Percentiles rank a stretch among this genome's conserved stretches.
These are phyloP conservation scores for Talaromyces trachyspermus DNA, from an alignment of 495 filamentous ascomycete species.

Conservation along the genomic window DNA sequence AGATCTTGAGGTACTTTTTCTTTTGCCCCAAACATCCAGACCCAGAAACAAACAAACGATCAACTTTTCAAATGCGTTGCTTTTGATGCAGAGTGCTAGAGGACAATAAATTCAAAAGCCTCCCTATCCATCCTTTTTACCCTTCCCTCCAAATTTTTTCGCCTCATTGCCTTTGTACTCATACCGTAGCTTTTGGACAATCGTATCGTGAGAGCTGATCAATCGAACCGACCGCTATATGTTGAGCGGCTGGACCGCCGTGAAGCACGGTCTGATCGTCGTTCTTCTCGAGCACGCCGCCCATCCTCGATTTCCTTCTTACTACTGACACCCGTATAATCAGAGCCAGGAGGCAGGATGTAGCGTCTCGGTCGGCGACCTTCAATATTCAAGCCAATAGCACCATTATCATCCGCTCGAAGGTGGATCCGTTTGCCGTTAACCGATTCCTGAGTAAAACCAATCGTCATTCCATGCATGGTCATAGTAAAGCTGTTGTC, in stretches of 20 bases:
- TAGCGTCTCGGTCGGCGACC: slow-evolving; percentile 33
- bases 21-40: slow-evolving; percentile 1
- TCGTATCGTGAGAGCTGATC: background rate
- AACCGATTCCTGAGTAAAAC: slow-evolving; percentile 29
- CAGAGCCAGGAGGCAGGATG: slow-evolving; percentile 23
- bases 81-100: background rate
- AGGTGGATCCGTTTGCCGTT: slow-evolving; percentile 35
- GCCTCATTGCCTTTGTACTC: background rate
- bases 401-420: slow-evolving; percentile 32
- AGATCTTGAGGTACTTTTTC: slow-evolving; percentile 3
- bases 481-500: slow-evolving; percentile 36
- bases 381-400: slow-evolving; percentile 32
- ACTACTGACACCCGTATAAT: slow-evolving; percentile 23
- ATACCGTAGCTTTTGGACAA: background rate
- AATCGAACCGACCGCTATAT: slow-evolving; percentile 22
- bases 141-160: background rate
- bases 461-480: slow-evolving; percentile 38
- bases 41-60: slow-evolving; percentile 2
- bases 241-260: slow-evolving; percentile 33
- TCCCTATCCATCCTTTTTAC: slow-evolving; percentile 2
- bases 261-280: slow-evolving; percentile 32
- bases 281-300: slow-evolving; percentile 25
- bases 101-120: slow-evolving; percentile 1
- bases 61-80: slow-evolving; percentile 6
- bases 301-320: slow-evolving; percentile 26